Evolutionary conservation across 75 land plant species (phyloP), one percentile per base, ranked within the genome.

Genomic region (Pinus tabuliformis): DNA sequence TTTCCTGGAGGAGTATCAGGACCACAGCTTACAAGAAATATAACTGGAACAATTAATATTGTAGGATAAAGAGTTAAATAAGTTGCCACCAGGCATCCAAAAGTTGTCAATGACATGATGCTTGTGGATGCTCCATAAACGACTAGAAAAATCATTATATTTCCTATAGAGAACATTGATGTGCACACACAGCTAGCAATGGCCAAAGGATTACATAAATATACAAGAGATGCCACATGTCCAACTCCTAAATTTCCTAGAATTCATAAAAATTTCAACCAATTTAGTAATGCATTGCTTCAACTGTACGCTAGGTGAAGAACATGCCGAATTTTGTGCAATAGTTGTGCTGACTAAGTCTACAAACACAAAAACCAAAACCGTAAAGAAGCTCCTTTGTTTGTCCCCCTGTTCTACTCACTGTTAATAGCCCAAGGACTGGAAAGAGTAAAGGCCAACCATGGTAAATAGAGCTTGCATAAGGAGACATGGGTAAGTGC

Each of bases 181-280:
- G 82, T 82, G 13, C 95, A 93, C 68, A 95, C 83, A 83, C 98
- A 95, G 59, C 87, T 75, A 12, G 88, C 77, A 59, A 95, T 86
- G 13, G 95, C 83, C 59, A 95, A 83, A 26, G 98, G 95, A 89
- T 95, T 92, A 83, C 91, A 89, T 28, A 95, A 70, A 77, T 92
- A 95, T 3, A 87, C 45, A 73, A 92, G 86, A 59, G 95, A 85
- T 58, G 95, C 88, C 73, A 92, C 56, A 78, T 90, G 90, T 68
- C 93, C 95, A 74, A 80, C 56, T 60, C 70, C 76, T 24, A 83
- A 54, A 24, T 62, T 71, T 24, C 62, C 82, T 89, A 75, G 78
- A 56, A 45, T 73, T 73, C 75, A 49, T 8, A 61, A 6, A 12
- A 62, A n/a, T 56, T 70, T 81, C 18, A 3, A 61, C 64, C 87